Percentiles rank a stretch among this genome's conserved stretches.
Conservation (phyloP, 495 filamentous ascomycete species). For the Penicillium canescens region DNA sequence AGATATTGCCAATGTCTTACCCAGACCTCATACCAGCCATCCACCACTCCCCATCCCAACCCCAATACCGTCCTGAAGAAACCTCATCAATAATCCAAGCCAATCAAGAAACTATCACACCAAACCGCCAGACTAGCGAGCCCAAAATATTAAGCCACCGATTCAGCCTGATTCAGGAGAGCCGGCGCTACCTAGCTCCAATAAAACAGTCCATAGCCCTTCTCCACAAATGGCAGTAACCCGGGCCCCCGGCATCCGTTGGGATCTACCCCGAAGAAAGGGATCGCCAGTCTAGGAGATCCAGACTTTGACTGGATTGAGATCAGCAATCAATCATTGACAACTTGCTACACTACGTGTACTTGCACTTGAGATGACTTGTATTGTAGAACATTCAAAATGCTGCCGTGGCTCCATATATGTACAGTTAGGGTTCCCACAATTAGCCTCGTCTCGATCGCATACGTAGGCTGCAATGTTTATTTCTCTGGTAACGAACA, state of each 20-base stretch:
- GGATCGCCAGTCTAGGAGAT: constrained; percentile 4
- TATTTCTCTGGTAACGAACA: background rate
- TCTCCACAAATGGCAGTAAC: constrained; percentile 1
- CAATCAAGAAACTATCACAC: background rate
- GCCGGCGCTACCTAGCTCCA: background rate
- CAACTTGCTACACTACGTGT: too few relatives aligned
- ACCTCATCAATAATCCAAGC: background rate
- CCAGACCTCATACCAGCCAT: too few relatives aligned
- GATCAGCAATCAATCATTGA: background rate
- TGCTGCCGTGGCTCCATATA: too few relatives aligned
- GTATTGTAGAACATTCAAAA: too few relatives aligned
- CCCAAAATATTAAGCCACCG: too few relatives aligned
- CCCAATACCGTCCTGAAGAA: background rate
- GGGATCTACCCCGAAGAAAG: constrained; percentile 5
- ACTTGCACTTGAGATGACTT: too few relatives aligned
- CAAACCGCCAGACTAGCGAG: too few relatives aligned
- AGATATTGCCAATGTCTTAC: too few relatives aligned
- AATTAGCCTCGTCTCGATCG: too few relatives aligned
- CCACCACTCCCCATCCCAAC: too few relatives aligned
- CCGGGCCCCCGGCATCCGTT: background rate
- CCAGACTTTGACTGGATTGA: background rate
- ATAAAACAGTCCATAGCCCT: background rate
- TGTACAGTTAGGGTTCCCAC: too few relatives aligned
- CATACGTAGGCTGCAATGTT: background rate
- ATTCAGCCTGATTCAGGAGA: constrained; percentile 1